Evolutionary conservation across 2,329 filamentous ascomycete species (phyloP).

Genomic region (Neofusicoccum parvum): DNA sequence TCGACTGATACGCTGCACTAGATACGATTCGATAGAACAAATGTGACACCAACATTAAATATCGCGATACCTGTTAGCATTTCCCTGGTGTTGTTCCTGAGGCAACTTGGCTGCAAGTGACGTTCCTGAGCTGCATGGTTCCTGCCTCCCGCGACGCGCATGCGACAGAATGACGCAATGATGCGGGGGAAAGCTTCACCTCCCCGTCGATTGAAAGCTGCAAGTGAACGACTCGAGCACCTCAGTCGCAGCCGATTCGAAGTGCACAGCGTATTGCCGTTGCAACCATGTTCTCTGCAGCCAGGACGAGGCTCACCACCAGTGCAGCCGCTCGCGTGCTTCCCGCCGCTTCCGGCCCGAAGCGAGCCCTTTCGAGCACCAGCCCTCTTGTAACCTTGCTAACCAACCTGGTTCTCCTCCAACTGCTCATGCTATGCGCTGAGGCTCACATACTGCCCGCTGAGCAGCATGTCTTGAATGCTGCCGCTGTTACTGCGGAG

Average conservation of each 20-base stretch:
- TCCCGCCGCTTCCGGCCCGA: background rate
- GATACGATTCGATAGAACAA: background rate
- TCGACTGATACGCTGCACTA: background rate
- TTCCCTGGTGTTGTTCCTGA: too few relatives aligned
- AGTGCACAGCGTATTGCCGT: background rate
- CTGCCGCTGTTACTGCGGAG: conserved; percentile 19
- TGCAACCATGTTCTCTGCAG: background rate
- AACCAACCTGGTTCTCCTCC: conserved; percentile 22
- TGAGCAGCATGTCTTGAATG: conserved; percentile 32
- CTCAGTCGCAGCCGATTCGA: background rate
- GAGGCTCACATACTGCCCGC: conserved; percentile 28
- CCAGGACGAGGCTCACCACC: background rate
- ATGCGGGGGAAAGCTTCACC: background rate
- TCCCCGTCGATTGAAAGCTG: background rate
- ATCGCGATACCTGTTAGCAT: too few relatives aligned
- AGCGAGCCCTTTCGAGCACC: background rate
- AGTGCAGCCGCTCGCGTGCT: background rate
- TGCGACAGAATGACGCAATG: conserved; percentile 18
- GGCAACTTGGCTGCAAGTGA: background rate
- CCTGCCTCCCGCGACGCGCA: background rate
- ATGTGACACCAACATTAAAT: background rate
- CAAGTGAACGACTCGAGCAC: background rate
- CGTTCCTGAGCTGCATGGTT: background rate
- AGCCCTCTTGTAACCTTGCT: background rate
- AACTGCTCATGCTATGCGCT: conserved; percentile 27